phyloP scores from a whole-genome alignment of 2,329 filamentous ascomycete species.

The Xylaria sp. region DNA sequence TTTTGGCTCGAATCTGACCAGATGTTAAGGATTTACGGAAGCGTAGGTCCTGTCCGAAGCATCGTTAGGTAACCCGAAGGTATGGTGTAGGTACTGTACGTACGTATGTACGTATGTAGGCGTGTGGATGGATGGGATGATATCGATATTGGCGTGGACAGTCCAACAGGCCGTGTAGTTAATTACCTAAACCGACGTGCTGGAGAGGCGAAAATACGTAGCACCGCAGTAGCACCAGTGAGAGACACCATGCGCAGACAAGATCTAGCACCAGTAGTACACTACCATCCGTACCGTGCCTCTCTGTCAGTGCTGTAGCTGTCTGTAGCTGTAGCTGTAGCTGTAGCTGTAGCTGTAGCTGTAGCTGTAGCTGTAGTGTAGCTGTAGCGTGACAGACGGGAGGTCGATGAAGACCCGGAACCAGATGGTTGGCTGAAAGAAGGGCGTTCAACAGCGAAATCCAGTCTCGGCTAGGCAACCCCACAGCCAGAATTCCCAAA shows the following conservation, averaged over 20 bases:
- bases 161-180: constrained; percentile 11
- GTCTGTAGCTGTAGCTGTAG: constrained; percentile 16
- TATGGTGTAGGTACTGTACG: constrained; percentile 17
- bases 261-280: not conserved
- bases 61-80: constrained; percentile 26
- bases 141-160: constrained; percentile 28
- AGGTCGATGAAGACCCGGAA: constrained; percentile 22
- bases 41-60: constrained; percentile 17
- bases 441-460: constrained; percentile 18
- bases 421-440: constrained; percentile 23
- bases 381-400: constrained; percentile 23
- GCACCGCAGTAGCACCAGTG: not conserved
- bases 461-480: constrained; percentile 26
- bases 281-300: not conserved
- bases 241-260: not conserved
- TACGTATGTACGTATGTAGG: constrained; percentile 15
- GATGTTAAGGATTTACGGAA: constrained; percentile 10
- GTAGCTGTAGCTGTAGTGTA: constrained; percentile 16
- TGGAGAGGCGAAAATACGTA: constrained; percentile 19
- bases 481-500: constrained; percentile 23
- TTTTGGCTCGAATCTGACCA: constrained; percentile 15
- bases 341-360: constrained; percentile 13
- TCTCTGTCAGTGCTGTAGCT: constrained; percentile 1
- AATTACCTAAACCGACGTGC: constrained; percentile 12
- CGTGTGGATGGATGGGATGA: constrained; percentile 18